These are phyloP conservation scores for Ceratocystis papillata DNA, from an alignment of 2,329 filamentous ascomycete species.

Conservation along the genomic window DNA sequence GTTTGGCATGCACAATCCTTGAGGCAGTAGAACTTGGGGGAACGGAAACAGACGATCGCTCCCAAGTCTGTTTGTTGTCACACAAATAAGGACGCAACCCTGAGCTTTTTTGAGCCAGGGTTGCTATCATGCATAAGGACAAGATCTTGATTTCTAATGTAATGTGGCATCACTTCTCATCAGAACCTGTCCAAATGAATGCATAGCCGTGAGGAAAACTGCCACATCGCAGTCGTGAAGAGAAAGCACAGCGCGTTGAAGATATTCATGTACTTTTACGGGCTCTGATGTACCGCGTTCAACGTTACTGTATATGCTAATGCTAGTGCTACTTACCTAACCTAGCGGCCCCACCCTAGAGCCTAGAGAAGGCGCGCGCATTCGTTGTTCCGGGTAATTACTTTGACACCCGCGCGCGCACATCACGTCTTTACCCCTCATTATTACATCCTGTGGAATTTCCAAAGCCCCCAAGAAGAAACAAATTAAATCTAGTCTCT, in stretches of 20 bases:
- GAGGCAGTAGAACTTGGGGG: conserved; percentile 7
- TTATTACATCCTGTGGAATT: not conserved
- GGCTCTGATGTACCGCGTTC: too few species aligned
- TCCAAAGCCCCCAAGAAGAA: not conserved
- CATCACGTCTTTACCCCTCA: conserved; percentile 2
- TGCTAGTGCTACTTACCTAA: not conserved
- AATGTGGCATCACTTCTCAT: not conserved
- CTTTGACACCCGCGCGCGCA: conserved; percentile 9
- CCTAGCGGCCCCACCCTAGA: conserved; percentile 4
- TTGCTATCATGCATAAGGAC: not conserved
- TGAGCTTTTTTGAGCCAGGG: not conserved
- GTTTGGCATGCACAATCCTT: conserved; percentile 1
- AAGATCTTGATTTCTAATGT: not conserved
- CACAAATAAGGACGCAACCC: not conserved
- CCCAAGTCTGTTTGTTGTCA: not conserved
- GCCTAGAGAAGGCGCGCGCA: not conserved
- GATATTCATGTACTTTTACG: too few species aligned
- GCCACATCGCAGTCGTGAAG: not conserved
- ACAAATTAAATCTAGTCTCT: not conserved
- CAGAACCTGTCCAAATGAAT: not conserved
- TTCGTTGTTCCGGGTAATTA: conserved; percentile 1
- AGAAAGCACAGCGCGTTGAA: too few species aligned
- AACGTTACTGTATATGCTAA: too few species aligned
- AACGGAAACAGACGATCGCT: not conserved
- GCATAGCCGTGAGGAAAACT: not conserved